phyloP scores from a whole-genome alignment of 306 rosid species.

The Crotalaria pallida region DNA sequence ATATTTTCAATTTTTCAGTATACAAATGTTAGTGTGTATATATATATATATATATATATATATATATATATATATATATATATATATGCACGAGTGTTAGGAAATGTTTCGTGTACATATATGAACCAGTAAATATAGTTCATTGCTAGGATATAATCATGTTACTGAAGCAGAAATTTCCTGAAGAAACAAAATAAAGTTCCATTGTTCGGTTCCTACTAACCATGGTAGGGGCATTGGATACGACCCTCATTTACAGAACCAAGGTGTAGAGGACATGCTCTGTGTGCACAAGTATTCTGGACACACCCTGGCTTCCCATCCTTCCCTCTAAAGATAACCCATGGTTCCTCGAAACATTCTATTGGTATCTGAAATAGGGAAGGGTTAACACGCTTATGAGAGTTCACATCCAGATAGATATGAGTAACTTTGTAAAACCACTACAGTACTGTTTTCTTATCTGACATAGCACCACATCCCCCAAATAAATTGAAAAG shows the following conservation, averaged over 20 bases:
- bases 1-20: constrained; percentile 13
- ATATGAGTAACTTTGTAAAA: background rate
- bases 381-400: constrained; percentile 8
- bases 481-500: background rate
- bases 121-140: background rate
- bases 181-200: too few relatives aligned
- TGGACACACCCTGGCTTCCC: constrained; percentile 94
- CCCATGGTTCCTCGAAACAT: constrained; percentile 95
- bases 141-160: background rate
- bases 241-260: constrained; percentile 90
- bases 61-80: too few relatives aligned
- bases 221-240: constrained; percentile 92
- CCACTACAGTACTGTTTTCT: background rate
- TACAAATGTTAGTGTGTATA: background rate
- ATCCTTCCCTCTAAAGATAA: constrained; percentile 87
- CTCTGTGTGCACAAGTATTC: constrained; percentile 97
- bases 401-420: constrained; percentile 15
- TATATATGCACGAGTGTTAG: too few relatives aligned
- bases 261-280: constrained; percentile 95
- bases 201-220: constrained; percentile 23
- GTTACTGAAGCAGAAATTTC: too few relatives aligned
- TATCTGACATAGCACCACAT: background rate
- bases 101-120: background rate
- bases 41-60: too few relatives aligned
- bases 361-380: constrained; percentile 84